Conservation (phyloP, 495 filamentous ascomycete species). For the Aspergillus wentii region DNA sequence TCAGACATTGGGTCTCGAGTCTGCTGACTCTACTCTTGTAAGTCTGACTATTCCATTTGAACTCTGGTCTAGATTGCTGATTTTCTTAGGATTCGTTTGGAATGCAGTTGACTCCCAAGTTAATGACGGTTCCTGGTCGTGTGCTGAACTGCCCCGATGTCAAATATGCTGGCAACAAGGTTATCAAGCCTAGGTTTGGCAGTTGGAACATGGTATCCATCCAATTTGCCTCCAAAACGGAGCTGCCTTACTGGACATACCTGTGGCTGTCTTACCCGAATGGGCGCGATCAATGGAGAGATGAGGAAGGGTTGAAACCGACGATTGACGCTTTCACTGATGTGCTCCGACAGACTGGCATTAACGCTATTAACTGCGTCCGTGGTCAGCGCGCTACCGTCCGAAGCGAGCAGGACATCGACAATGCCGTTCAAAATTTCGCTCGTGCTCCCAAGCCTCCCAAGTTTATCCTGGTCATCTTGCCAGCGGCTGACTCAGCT, state of each 20-base stretch:
- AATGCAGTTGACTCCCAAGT: conserved; percentile 42
- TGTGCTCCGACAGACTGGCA: no score
- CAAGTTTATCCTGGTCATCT: conserved; percentile 62
- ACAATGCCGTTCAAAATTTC: conserved; percentile 24
- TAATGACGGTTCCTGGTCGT: conserved; percentile 63
- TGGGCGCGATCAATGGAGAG: conserved; percentile 1
- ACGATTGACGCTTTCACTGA: conserved; percentile 12
- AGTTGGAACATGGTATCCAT: conserved; percentile 54
- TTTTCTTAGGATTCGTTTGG: conserved; percentile 45
- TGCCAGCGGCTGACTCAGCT: conserved; percentile 43
- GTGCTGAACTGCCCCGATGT: conserved; percentile 53
- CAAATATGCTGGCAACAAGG: conserved; percentile 39
- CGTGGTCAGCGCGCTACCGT: no score
- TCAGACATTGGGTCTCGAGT: conserved; percentile 39
- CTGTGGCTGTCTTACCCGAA: conserved; percentile 13
- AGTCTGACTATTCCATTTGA: no score
- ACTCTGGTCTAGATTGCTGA: background rate
- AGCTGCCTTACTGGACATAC: conserved; percentile 35
- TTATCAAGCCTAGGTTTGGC: conserved; percentile 23
- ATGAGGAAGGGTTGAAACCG: conserved; percentile 5
- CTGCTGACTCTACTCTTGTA: conserved; percentile 23
- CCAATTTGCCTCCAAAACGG: conserved; percentile 32
- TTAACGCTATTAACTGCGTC: no score
- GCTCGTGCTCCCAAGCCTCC: conserved; percentile 26
- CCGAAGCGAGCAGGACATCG: conserved; percentile 7